Base-by-base conservation (phyloP, 495 filamentous ascomycete genomes). In the Xylaria flabelliformis region DNA sequence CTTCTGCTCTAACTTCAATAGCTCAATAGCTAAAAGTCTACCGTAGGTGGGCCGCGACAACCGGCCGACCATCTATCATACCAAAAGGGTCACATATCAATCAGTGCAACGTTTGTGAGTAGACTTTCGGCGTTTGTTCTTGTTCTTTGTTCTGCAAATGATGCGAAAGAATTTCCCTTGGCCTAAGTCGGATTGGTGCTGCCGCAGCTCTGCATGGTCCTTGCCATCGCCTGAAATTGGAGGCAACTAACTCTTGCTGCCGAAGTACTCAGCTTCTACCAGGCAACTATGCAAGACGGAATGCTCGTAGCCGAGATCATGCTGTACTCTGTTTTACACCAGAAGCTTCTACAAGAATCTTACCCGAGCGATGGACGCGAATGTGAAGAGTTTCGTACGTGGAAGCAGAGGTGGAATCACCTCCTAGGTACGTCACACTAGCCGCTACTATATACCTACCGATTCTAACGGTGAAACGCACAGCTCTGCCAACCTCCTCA, bases 271-370 rank as follows among this genome's bases (percentile, higher is more conserved):
- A 79, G 75, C 64, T 79, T 79, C 69, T 79, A 79, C 65, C 73
- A 75, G 46, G 77, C 77, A 24, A 79, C 77, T 1, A 77, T 79
- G 75, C 77, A 79, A 39, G 77, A 79, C 48, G 77, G 77, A 42
- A 79, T 79, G 77, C 75, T 79, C 5, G 77, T 79, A 7, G 77
- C 77, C 26, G 77, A 79, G 62, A 79, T 79, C 61, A 71, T 74
- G 17, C 59, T 79, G 4, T 79, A 75, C 48, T 79, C 77, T 12
- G 69, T 71, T 12, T 63, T 79, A 4, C 77, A 79, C 55, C 72
- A 77, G 26, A 79, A 79, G 61, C 59, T 79, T 13, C 62, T 74
- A 12, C 72, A 77, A 29, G 75, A 79, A 58, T 75, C 73, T 3
- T 77, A 75, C 51, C 74, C 76, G 19, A 74, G 72, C 21, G 75